Base-by-base conservation (phyloP, 1,284 basidiomycete species). In the Mycena sp. region DNA sequence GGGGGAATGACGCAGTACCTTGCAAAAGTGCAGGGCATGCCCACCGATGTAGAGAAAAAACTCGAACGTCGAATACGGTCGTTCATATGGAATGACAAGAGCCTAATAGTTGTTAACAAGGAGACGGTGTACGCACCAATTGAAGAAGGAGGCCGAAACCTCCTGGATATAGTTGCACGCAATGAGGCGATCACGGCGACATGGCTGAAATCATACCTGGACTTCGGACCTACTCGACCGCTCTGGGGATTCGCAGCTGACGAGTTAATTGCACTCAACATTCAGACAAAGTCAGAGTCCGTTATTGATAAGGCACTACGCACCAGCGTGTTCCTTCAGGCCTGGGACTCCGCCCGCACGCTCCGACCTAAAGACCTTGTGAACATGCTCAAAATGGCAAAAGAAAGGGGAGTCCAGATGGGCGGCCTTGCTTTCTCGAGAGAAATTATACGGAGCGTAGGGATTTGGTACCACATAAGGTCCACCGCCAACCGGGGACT, bases 1-100 rank as follows among this genome's bases (percentile, higher is more conserved):
- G 59, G 68, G 0, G 61, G 60, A 0, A 71, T 68, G 62, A 66
- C 71, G 0, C 71, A 0, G 69, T 72, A 62, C 70, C n/a, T n/a
- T n/a, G n/a, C n/a, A n/a, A n/a, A n/a, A n/a, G n/a, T n/a, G n/a
- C n/a, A n/a, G n/a, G n/a, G 73, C 1, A 74, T 74, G 72, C 72
- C 71, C 2, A 44, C 56, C 11, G 30, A 30, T 0, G 44, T 67
- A 4, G 58, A 62, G 28, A 51, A 40, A 16, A 35, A 29, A 41
- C 40, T 71, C 0, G 48, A 56, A 23, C 52, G 61, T 17, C n/a
- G 56, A 14, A 49, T 63, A 2, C 41, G 52, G 1, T 37, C 46
- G 1, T 68, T 62, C 43, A 21, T 68, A 4, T 69, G 65, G 68
- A 53, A 54, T 6, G 63, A 62, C 0, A 56, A 51, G 29, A n/a